These are phyloP conservation scores for Solanum piurae DNA, from an alignment of 257 asterid species.

Conservation along the genomic window DNA sequence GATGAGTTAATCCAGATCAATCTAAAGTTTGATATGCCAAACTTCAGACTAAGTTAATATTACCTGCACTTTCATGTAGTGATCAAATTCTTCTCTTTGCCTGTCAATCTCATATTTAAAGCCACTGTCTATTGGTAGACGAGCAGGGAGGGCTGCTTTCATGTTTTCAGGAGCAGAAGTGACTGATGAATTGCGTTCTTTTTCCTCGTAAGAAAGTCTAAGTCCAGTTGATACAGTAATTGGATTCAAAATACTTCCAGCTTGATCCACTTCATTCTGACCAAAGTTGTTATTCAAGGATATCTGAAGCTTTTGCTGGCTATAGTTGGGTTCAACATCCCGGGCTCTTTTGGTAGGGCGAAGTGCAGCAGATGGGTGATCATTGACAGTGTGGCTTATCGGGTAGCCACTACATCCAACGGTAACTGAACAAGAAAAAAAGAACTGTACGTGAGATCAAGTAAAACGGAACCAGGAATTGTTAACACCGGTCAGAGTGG, in stretches of 20 bases:
- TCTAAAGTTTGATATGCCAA: not conserved
- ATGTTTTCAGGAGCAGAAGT: constrained; percentile 14
- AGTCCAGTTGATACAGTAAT: constrained; percentile 62
- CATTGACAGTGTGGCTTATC: constrained; percentile 19
- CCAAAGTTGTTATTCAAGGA: constrained; percentile 33
- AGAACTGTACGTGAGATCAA: not conserved
- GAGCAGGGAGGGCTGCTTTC: not conserved
- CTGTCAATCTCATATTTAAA: constrained; percentile 41
- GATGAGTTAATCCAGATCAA: not conserved
- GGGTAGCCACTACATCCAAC: constrained; percentile 34
- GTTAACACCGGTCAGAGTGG: not conserved
- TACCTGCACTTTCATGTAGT: constrained; percentile 60
- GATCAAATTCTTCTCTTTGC: constrained; percentile 44
- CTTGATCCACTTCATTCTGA: constrained; percentile 22
- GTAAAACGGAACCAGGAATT: not conserved
- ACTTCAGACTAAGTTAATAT: not conserved
- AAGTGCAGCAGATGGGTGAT: constrained; percentile 20
- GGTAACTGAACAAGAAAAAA: constrained; percentile 30
- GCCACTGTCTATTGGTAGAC: constrained; percentile 23
- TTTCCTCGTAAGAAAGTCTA: constrained; percentile 51
- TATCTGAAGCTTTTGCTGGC: constrained; percentile 45
- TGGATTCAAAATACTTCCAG: constrained; percentile 38
- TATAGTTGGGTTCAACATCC: constrained; percentile 26
- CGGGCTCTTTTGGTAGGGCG: constrained; percentile 28
- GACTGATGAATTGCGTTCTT: constrained; percentile 28